phyloP scores from a whole-genome alignment of 2,329 filamentous ascomycete genomes.

The Mollisia scopiformis region DNA sequence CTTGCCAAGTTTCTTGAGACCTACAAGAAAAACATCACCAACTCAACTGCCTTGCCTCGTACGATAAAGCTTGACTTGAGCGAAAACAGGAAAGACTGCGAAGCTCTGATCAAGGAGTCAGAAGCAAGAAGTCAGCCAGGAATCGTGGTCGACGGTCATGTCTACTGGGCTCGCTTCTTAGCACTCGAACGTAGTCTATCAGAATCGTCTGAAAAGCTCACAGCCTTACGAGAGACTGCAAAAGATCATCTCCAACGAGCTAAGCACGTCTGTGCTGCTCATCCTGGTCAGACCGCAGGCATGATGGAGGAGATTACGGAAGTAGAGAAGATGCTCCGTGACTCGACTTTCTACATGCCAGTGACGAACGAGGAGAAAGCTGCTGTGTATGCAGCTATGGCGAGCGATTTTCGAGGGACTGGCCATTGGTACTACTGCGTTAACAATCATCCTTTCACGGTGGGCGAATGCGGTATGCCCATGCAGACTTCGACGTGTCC shows the following conservation, averaged over 20 bases:
- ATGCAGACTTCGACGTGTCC: conserved; percentile 65
- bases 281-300: neutral
- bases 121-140: conserved; percentile 23
- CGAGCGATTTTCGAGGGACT: conserved; percentile 19
- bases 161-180: conserved; percentile 27
- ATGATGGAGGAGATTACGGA: neutral
- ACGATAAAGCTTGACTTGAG: conserved; percentile 24
- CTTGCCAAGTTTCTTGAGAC: conserved; percentile 26
- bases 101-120: conserved; percentile 27
- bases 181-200: neutral
- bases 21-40: conserved; percentile 15
- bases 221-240: neutral
- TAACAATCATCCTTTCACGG: conserved; percentile 60
- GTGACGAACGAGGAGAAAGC: neutral
- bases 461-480: conserved; percentile 68
- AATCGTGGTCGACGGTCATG: conserved; percentile 24
- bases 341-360: neutral
- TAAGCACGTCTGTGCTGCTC: neutral
- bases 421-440: conserved; percentile 64
- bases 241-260: neutral
- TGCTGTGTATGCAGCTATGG: neutral
- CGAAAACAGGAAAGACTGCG: conserved; percentile 30
- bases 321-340: neutral
- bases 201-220: neutral
- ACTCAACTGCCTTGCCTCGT: neutral